phyloP scores from a whole-genome alignment of 1,284 basidiomycete genomes.

The Rhodotorula sp. region DNA sequence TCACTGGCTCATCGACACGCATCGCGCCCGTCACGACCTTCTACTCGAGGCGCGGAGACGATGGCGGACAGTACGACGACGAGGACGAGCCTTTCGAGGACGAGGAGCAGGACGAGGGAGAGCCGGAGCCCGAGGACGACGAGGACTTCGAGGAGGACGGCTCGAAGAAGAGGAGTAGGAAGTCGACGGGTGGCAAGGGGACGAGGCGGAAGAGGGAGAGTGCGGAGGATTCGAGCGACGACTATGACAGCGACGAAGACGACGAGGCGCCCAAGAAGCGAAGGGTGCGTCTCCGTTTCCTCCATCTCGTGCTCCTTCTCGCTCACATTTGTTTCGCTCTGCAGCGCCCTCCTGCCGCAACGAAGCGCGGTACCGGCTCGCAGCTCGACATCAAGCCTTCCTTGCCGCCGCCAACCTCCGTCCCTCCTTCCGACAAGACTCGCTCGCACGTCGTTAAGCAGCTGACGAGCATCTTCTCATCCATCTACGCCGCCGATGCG shows the following conservation, averaged over 20 bases:
- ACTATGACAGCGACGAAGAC: constrained; percentile 9
- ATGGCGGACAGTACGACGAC: constrained; percentile 8
- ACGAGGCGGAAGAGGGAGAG: constrained; percentile 7
- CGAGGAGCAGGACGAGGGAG: constrained; percentile 24
- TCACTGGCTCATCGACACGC: not conserved
- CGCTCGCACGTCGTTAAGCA: constrained; percentile 34
- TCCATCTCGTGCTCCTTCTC: too few relatives aligned
- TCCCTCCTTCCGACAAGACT: constrained; percentile 28
- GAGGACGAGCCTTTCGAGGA: constrained; percentile 10
- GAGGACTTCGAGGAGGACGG: constrained; percentile 17
- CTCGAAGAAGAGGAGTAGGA: not conserved
- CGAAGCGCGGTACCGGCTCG: not conserved
- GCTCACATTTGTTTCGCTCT: too few relatives aligned
- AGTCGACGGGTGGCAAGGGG: not conserved
- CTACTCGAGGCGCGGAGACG: constrained; percentile 4
- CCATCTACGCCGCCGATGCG: constrained; percentile 29
- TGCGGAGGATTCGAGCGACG: constrained; percentile 22
- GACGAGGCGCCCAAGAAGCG: constrained; percentile 4
- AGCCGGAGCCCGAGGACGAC: constrained; percentile 17
- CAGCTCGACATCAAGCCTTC: not conserved
- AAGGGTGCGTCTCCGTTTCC: constrained; percentile 1
- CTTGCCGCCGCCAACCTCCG: not conserved
- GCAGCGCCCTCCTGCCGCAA: not conserved
- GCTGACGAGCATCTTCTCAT: constrained; percentile 32
- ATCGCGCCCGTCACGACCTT: not conserved